Evolutionary conservation across 164 flowering plant genomes (phyloP).

Genomic region (Aristolochia contorta): DNA sequence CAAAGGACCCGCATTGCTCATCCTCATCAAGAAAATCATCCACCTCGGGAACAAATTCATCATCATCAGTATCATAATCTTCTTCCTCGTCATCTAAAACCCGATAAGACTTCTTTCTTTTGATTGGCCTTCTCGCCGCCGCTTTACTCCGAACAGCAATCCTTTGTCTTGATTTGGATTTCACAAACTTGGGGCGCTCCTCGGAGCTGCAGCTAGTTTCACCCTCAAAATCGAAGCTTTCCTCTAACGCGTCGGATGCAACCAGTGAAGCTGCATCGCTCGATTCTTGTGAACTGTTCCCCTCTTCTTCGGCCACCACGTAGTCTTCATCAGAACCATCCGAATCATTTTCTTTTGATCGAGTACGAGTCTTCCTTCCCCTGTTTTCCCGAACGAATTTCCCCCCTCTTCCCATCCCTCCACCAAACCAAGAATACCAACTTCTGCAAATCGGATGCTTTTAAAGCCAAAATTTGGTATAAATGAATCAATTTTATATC

Average conservation of each 20-base stretch:
- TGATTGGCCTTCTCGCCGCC: slow-evolving; percentile 2
- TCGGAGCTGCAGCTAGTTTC: slow-evolving; percentile 7
- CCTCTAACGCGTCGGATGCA: slow-evolving; percentile 44
- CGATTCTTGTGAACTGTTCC: slow-evolving; percentile 28
- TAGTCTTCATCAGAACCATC: slow-evolving; percentile 95
- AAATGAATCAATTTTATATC: no score
- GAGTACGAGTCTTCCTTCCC: slow-evolving; percentile 17
- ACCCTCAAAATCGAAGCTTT: slow-evolving; percentile 16
- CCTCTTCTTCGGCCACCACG: slow-evolving; percentile 44
- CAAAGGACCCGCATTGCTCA: slow-evolving; percentile 19
- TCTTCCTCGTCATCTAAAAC: slow-evolving; percentile 21
- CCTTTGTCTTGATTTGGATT: slow-evolving; percentile 16
- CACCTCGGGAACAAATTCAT: slow-evolving; percentile 47
- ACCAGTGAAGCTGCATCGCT: slow-evolving; percentile 27
- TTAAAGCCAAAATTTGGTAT: no score
- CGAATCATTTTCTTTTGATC: slow-evolving; percentile 25
- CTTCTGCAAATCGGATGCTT: no score
- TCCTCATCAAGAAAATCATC: slow-evolving; percentile 53
- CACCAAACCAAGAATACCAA: neutral
- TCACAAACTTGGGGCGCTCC: slow-evolving; percentile 17
- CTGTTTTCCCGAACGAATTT: neutral
- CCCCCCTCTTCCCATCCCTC: neutral
- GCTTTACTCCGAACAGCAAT: slow-evolving; percentile 6
- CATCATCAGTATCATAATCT: slow-evolving; percentile 50
- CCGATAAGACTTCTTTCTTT: slow-evolving; percentile 7